Percentiles rank a stretch among this genome's conserved stretches.
These are phyloP conservation scores for Nakaseomyces bracarensis DNA, from an alignment of 1,139 yeast species.

Conservation along the genomic window DNA sequence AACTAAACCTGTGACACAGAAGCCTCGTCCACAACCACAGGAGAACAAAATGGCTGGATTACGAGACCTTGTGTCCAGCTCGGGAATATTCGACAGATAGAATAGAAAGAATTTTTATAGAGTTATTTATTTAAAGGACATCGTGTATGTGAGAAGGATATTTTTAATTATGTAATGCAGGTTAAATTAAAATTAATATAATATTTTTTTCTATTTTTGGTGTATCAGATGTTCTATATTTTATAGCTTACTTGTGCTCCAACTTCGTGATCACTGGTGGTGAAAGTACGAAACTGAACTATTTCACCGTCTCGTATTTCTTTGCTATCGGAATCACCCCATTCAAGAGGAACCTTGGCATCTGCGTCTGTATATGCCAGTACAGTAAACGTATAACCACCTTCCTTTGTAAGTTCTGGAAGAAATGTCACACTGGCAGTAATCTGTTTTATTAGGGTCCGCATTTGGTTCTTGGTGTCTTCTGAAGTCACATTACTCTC, in stretches of 20 bases:
- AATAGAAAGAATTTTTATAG: neutral
- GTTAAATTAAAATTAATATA: too few species aligned
- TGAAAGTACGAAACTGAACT: conserved; percentile 63
- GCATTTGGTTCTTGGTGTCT: conserved; percentile 65
- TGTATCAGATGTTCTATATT: neutral
- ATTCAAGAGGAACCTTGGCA: conserved; percentile 67
- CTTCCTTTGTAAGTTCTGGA: conserved; percentile 57
- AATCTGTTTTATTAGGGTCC: conserved; percentile 78
- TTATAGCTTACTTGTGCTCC: conserved; percentile 68
- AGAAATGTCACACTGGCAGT: conserved; percentile 82
- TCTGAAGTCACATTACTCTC: conserved; percentile 22
- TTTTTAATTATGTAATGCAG: too few species aligned
- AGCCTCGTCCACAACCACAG: conserved; percentile 13
- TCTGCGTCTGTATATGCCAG: conserved; percentile 75
- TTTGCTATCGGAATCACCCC: conserved; percentile 74
- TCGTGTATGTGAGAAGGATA: too few species aligned
- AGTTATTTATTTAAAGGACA: neutral
- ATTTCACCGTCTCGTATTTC: conserved; percentile 48
- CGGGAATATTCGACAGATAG: conserved; percentile 19
- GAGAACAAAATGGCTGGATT: neutral
- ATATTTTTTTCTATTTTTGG: too few species aligned
- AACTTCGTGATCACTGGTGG: conserved; percentile 61
- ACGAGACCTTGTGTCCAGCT: conserved; percentile 17
- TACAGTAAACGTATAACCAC: conserved; percentile 74
- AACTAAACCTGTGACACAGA: conserved; percentile 9